phyloP scores from a whole-genome alignment of 495 filamentous ascomycete genomes.

The Xylaria curta region DNA sequence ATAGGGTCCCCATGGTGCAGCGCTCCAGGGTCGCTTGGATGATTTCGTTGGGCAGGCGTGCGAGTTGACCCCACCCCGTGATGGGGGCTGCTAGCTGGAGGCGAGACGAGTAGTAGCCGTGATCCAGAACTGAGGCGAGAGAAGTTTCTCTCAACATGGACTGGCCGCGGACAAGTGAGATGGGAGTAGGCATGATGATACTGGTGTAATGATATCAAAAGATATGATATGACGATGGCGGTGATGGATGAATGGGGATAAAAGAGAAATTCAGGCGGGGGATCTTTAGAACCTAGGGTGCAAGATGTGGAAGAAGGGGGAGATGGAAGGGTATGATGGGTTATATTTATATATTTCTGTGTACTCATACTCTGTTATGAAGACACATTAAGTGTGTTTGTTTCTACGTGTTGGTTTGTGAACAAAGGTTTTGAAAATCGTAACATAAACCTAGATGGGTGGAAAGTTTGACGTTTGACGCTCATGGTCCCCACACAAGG shows the following conservation, averaged over 20 bases:
- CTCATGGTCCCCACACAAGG: no score
- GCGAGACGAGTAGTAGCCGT: background rate
- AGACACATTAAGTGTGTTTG: background rate
- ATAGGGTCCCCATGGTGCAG: conserved; percentile 27
- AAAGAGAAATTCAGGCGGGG: no score
- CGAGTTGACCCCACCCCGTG: conserved; percentile 24
- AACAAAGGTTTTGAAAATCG: background rate
- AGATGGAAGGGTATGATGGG: background rate
- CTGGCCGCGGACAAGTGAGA: background rate
- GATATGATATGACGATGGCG: no score
- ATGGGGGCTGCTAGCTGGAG: background rate
- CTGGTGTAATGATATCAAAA: background rate
- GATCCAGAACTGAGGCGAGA: background rate
- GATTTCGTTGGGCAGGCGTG: conserved; percentile 31
- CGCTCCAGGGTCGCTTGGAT: conserved; percentile 27
- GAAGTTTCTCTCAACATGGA: no score
- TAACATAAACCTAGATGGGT: background rate
- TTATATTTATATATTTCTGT: background rate
- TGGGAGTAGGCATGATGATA: background rate
- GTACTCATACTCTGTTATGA: background rate
- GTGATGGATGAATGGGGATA: no score
- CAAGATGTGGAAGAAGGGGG: background rate
- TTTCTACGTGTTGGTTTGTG: background rate
- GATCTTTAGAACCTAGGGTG: no score
- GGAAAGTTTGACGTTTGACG: no score